phyloP scores from a whole-genome alignment of 441 rosid genomes.

The Breynia disticha region DNA sequence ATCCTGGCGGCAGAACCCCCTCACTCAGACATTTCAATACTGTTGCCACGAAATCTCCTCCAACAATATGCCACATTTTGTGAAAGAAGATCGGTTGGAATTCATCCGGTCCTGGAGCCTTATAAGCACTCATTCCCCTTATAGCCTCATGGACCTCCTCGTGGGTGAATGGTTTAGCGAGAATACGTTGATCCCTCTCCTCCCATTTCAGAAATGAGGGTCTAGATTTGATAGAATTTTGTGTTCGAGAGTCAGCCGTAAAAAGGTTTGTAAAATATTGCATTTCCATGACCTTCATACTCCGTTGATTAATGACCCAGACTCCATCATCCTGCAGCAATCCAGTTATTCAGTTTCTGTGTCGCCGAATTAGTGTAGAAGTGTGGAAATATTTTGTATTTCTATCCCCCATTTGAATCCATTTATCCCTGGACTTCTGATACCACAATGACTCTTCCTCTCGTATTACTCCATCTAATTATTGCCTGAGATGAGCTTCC shows the following conservation, averaged over 20 bases:
- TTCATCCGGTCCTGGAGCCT: neutral
- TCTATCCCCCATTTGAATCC: neutral
- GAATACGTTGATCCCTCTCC: neutral
- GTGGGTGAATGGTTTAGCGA: neutral
- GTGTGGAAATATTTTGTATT: neutral
- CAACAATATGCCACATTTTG: neutral
- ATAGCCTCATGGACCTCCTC: neutral
- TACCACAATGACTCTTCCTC: neutral
- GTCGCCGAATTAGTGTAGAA: neutral
- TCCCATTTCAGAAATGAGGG: accelerated
- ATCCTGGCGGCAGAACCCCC: too few relatives aligned
- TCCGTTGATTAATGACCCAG: too few relatives aligned
- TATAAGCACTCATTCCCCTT: neutral
- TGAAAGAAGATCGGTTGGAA: neutral
- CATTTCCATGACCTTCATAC: too few relatives aligned
- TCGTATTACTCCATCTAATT: neutral
- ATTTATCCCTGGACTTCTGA: neutral
- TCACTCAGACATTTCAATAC: neutral
- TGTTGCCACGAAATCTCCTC: neutral
- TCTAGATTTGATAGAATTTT: too few relatives aligned
- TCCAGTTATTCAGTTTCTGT: neutral
- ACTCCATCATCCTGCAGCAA: too few relatives aligned
- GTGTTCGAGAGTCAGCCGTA: too few relatives aligned
- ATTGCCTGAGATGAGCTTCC: neutral
- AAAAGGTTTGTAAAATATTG: too few relatives aligned